Conservation (phyloP, 257 asterid genomes). For the Misopates orontium region DNA sequence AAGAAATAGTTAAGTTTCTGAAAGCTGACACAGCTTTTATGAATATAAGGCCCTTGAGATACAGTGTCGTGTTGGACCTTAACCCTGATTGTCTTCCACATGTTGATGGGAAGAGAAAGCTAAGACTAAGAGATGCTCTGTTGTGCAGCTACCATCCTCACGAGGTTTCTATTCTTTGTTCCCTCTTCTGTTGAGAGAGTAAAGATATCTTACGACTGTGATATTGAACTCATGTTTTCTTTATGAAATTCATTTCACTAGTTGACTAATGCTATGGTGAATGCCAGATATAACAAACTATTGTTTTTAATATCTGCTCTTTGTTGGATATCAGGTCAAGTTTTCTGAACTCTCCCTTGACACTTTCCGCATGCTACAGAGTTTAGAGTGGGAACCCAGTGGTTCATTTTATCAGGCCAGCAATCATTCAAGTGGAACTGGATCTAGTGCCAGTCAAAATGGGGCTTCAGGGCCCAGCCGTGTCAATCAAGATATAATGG, state of each 20-base stretch:
- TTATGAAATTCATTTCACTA: conserved; percentile 7
- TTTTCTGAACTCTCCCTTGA: conserved; percentile 91
- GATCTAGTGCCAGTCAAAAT: conserved; percentile 60
- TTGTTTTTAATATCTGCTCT: conserved; percentile 19
- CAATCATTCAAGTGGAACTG: conserved; percentile 57
- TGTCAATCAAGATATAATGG: conserved; percentile 81
- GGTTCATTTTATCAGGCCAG: conserved; percentile 83
- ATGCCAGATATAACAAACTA: conserved; percentile 20
- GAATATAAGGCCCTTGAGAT: conserved; percentile 93
- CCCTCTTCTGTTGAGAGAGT: conserved; percentile 13
- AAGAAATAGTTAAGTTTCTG: conserved; percentile 91
- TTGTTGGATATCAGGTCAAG: conserved; percentile 65
- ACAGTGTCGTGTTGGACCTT: conserved; percentile 82
- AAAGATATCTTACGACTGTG: conserved; percentile 18
- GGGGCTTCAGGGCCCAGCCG: conserved; percentile 78
- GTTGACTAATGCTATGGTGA: conserved; percentile 22
- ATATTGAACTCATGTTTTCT: background rate
- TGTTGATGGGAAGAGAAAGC: conserved; percentile 67
- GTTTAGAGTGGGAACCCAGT: conserved; percentile 97
- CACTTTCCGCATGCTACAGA: conserved; percentile 86
- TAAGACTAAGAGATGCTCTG: conserved; percentile 78
- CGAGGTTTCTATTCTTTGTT: conserved; percentile 58
- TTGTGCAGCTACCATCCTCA: conserved; percentile 89
- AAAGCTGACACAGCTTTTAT: conserved; percentile 95
- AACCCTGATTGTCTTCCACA: conserved; percentile 73